Evolutionary conservation across 495 filamentous ascomycete genomes (phyloP), one percentile per base, ranked within the genome.

Genomic region (Venustampulla echinocandica): DNA sequence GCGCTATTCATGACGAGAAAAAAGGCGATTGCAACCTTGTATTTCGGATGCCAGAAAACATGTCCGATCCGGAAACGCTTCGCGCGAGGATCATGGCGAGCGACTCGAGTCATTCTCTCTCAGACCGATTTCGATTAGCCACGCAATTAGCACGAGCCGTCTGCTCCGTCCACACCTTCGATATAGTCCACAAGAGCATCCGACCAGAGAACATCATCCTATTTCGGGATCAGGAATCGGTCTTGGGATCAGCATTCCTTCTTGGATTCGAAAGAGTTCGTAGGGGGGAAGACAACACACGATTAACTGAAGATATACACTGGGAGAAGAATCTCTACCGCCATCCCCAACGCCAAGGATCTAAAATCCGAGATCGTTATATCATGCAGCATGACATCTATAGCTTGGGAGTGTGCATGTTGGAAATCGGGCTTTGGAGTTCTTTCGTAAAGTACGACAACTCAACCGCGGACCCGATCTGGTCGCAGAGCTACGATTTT

Each of bases 331-430:
- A 77, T 35, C 46, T 82, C 1, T 84, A 82, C 51, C 70, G 71
- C 4, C 77, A 82, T 45, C 79, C 77, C 9, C 43, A 52, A 1
- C 67, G 77, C 10, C 69, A 76, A 33, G 76, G 77, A 1, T 5
- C 55, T 0, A 53, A 43, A 18, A 64, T 63, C 1, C 47, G 62
- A 37, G 64, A 67, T 1, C 25, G 42, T 6, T 80, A 78, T 46
- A 57, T 42, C 5, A 81, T 80, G 74, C 74, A 78, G 50, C 77
- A 82, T 56, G 79, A 82, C 49, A 76, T 82, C 24, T 82, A 82
- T 52, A 75, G 71, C 49, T 66, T 82, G 9, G 79, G 79, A 0
- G 73, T 80, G 2, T 72, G 65, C 46, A 63, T 83, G 0, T 50
- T 83, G 0, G 79, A 83, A 57, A 63, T 83, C 23, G 77, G 74